Conservation (phyloP, 75 land plant genomes). For the Pinus tabuliformis region DNA sequence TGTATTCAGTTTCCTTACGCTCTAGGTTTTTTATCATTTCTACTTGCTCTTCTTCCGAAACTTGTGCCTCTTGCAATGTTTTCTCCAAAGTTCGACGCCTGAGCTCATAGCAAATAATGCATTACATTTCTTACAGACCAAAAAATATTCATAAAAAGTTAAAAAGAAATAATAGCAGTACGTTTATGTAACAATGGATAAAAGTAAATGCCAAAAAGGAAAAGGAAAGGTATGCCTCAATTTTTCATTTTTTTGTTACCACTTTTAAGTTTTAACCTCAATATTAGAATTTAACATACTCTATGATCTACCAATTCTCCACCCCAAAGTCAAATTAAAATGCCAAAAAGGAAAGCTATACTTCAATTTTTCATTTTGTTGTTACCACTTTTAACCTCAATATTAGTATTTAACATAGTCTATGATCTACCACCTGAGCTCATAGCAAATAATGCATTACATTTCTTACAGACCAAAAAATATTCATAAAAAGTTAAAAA, state of each 20-base stretch:
- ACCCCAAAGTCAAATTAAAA: neutral
- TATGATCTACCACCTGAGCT: constrained; percentile 31
- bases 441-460: constrained; percentile 2
- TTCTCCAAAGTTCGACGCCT: constrained; percentile 71
- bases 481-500: neutral
- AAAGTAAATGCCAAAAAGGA: neutral
- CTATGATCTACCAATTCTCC: neutral
- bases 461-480: neutral
- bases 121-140: neutral
- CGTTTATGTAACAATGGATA: neutral
- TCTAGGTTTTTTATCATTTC: constrained; percentile 67
- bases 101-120: constrained; percentile 5
- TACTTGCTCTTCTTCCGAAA: constrained; percentile 74
- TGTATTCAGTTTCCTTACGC: constrained; percentile 79
- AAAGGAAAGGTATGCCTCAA: neutral
- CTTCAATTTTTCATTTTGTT: neutral
- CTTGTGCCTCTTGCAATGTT: constrained; percentile 60
- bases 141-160: neutral
- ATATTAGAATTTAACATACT: neutral
- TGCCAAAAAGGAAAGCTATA: neutral
- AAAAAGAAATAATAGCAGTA: neutral
- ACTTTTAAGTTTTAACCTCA: neutral
- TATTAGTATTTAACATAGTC: neutral
- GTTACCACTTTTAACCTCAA: neutral
- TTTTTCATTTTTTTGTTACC: neutral